These are phyloP conservation scores for Fusarium graminum DNA, from an alignment of 2,329 filamentous ascomycete genomes.

Conservation along the genomic window DNA sequence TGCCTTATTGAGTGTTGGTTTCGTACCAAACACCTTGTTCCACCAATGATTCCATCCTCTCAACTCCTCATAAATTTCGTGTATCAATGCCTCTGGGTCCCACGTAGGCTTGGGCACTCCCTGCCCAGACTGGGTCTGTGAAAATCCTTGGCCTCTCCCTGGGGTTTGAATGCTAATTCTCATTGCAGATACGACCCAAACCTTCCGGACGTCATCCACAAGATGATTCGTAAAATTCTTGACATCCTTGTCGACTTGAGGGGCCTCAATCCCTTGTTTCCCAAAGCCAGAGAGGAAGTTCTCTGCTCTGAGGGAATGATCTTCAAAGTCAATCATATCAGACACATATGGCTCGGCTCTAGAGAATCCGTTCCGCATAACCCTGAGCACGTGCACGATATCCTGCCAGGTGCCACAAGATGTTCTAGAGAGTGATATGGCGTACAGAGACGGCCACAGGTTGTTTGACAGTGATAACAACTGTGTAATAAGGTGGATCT, in stretches of 20 bases:
- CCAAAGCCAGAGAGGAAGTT: constrained; percentile 45
- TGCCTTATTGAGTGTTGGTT: neutral
- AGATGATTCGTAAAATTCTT: constrained; percentile 60
- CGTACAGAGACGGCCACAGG: constrained; percentile 50
- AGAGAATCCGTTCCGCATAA: constrained; percentile 34
- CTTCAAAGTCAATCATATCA: constrained; percentile 35
- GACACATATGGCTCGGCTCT: constrained; percentile 39
- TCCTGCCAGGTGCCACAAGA: constrained; percentile 38
- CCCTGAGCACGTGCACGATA: constrained; percentile 32
- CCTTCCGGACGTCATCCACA: constrained; percentile 59
- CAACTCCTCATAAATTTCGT: constrained; percentile 51
- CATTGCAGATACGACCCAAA: constrained; percentile 57
- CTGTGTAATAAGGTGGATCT: constrained; percentile 50
- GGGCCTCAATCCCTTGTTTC: constrained; percentile 1
- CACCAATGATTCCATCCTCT: constrained; percentile 55
- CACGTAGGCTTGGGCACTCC: constrained; percentile 53
- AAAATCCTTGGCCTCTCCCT: constrained; percentile 49
- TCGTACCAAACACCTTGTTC: constrained; percentile 39
- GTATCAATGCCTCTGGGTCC: constrained; percentile 49
- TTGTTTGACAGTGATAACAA: constrained; percentile 49
- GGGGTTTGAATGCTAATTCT: constrained; percentile 57
- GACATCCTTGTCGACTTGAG: constrained; percentile 50
- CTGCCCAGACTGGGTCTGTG: constrained; percentile 54
- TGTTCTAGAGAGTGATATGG: constrained; percentile 31
- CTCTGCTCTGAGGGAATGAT: constrained; percentile 29